Percentiles rank a stretch among this genome's conserved stretches.
Evolutionary conservation across 2,329 filamentous ascomycete species (phyloP).

Genomic region (Corinectria fuckeliana): DNA sequence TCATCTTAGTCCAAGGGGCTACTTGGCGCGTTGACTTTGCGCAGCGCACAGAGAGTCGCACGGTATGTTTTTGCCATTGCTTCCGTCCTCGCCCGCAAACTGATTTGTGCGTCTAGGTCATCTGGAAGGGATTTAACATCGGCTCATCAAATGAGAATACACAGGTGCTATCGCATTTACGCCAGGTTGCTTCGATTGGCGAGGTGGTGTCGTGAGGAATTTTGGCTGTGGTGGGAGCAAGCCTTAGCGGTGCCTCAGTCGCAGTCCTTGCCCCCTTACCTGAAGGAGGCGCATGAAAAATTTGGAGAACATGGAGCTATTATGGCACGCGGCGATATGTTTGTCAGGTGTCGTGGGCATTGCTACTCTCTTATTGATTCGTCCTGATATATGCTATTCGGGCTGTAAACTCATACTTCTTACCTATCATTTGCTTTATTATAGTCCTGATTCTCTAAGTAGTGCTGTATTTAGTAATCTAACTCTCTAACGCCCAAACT

Average conservation of each 20-base stretch:
- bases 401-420: too few relatives aligned
- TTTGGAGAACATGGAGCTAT: too few relatives aligned
- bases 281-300: neutral
- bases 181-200: neutral
- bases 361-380: too few relatives aligned
- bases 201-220: neutral
- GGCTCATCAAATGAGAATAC: constrained; percentile 2
- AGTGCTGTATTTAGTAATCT: too few relatives aligned
- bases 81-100: neutral
- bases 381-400: too few relatives aligned
- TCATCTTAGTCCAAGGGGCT: constrained; percentile 10
- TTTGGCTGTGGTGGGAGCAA: neutral
- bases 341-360: too few relatives aligned
- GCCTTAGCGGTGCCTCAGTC: neutral
- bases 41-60: neutral
- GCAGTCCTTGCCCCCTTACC: neutral
- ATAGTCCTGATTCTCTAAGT: too few relatives aligned
- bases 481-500: too few relatives aligned
- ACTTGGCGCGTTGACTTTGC: constrained; percentile 20
- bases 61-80: neutral
- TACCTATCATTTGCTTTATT: too few relatives aligned
- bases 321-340: too few relatives aligned
- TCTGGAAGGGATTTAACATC: constrained; percentile 3
- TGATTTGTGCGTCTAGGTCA: neutral
- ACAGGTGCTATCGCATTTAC: constrained; percentile 5